Base-by-base conservation (phyloP, 805 yeast genomes). In the Spathaspora girioi region DNA sequence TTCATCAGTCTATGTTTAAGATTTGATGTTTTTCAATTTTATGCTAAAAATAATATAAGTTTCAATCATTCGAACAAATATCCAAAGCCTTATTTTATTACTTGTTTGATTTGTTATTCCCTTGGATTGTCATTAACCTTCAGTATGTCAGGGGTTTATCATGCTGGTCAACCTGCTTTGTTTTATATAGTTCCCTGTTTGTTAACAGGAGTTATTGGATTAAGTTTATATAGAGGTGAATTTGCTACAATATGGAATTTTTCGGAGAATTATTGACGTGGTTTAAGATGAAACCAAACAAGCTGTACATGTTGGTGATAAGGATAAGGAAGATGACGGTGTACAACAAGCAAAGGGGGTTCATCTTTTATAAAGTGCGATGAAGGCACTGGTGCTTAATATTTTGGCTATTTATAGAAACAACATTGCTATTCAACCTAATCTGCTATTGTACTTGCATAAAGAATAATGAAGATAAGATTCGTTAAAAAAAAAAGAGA, bases 121-220 rank as follows among this genome's bases (percentile, higher is more conserved):
- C 5, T 71, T n/a, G 85, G 82, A 0, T 60, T 86, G 40, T 19
- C 63, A 0, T 46, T 59, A 0, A 80, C 89, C 1, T 64, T 77
- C 46, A 56, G 54, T 1, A 78, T 73, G 2, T 62, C 78, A 47
- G 66, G 68, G 31, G 47, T 59, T 3, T 78, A 59, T 54, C 58
- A 73, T 1, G 62, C 59, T 10, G 89, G 83, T 0, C 91, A 85
- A 64, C 91, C 91, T 1, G 90, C 90, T 0, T 66, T 86, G 54
- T 60, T 86, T 17, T 86, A 84, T 59, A 63, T 86, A 23, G 83
- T 83, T 3, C 91, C 91, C 4, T 42, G 57, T n/a, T 44, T 70
- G 32, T 38, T 67, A 17, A 8, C 69, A 0, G 65, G 76, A 0
- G 69, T 75, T 0, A n/a, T 65, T 0, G 38, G 59, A 0, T 56